Evolutionary conservation across 805 yeast species (phyloP).

Genomic region (Candida tibetensis): DNA sequence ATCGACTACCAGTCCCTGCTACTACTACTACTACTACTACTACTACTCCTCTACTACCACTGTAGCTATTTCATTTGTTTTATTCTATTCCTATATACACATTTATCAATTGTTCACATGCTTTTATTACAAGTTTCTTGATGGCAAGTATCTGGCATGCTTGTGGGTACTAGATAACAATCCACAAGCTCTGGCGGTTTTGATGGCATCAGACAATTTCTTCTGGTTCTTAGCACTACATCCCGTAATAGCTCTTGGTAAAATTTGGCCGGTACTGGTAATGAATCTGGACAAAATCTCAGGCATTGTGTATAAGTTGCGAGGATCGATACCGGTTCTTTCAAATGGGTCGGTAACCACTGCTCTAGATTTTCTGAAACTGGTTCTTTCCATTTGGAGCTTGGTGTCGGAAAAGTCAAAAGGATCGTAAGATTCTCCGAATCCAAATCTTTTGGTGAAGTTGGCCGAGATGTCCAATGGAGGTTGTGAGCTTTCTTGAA

Average conservation of each 20-base stretch:
- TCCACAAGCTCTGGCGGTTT: constrained; percentile 79
- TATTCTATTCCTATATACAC: too few species aligned
- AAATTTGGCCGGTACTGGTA: constrained; percentile 70
- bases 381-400: constrained; percentile 47
- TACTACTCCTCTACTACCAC: too few species aligned
- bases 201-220: constrained; percentile 69
- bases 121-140: constrained; percentile 28
- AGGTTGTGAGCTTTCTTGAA: constrained; percentile 30
- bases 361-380: constrained; percentile 16
- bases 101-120: too few species aligned
- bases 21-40: too few species aligned
- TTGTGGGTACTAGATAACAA: constrained; percentile 72
- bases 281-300: constrained; percentile 62
- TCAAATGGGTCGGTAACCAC: constrained; percentile 38
- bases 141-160: constrained; percentile 48
- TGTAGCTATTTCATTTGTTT: too few species aligned
- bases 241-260: constrained; percentile 71
- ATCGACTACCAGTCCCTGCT: too few species aligned
- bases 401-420: constrained; percentile 27
- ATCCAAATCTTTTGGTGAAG: constrained; percentile 41
- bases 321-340: constrained; percentile 58
- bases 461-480: constrained; percentile 30
- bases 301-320: constrained; percentile 71
- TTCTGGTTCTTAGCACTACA: constrained; percentile 65
- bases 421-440: constrained; percentile 54